Evolutionary conservation across 345 rosid species (phyloP).

Genomic region (Brassica cretica): DNA sequence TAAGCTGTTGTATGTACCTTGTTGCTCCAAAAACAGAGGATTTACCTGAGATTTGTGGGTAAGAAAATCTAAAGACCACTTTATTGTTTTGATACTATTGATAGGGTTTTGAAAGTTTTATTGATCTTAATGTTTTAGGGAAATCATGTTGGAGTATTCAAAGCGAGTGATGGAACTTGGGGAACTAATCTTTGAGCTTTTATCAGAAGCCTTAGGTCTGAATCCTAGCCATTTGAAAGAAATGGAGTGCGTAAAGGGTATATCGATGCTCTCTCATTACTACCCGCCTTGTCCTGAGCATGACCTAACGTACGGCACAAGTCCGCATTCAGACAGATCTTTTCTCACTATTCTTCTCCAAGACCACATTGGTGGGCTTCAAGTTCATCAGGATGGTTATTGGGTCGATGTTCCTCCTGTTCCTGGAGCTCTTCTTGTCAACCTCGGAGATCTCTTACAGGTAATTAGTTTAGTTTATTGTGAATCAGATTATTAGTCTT

Average conservation of each 20-base stretch:
- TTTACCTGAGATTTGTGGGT: slow-evolving; percentile 43
- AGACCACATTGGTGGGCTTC: slow-evolving; percentile 64
- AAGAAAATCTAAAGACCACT: neutral
- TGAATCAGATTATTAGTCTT: neutral
- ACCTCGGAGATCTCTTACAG: slow-evolving; percentile 61
- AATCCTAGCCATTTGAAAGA: slow-evolving; percentile 40
- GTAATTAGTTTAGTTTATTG: slow-evolving; percentile 28
- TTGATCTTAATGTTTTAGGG: slow-evolving; percentile 36
- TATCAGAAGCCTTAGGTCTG: slow-evolving; percentile 62
- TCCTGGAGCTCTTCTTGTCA: slow-evolving; percentile 50
- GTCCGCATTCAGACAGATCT: slow-evolving; percentile 46
- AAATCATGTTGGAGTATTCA: slow-evolving; percentile 44
- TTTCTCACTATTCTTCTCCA: slow-evolving; percentile 61
- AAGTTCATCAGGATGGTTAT: slow-evolving; percentile 38
- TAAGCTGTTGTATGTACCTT: slow-evolving; percentile 31
- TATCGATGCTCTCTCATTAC: slow-evolving; percentile 45
- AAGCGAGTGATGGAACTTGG: slow-evolving; percentile 42
- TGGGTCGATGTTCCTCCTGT: slow-evolving; percentile 52
- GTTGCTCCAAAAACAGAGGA: slow-evolving; percentile 39
- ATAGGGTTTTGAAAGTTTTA: neutral
- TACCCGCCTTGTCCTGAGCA: slow-evolving; percentile 62
- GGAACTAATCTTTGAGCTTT: slow-evolving; percentile 41
- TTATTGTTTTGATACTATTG: neutral
- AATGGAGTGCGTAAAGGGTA: slow-evolving; percentile 46
- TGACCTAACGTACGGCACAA: slow-evolving; percentile 49